Percentiles rank a stretch among this genome's conserved stretches.
These are phyloP conservation scores for Bassia scoparia DNA, from an alignment of 148 eudicot species.

Conservation along the genomic window DNA sequence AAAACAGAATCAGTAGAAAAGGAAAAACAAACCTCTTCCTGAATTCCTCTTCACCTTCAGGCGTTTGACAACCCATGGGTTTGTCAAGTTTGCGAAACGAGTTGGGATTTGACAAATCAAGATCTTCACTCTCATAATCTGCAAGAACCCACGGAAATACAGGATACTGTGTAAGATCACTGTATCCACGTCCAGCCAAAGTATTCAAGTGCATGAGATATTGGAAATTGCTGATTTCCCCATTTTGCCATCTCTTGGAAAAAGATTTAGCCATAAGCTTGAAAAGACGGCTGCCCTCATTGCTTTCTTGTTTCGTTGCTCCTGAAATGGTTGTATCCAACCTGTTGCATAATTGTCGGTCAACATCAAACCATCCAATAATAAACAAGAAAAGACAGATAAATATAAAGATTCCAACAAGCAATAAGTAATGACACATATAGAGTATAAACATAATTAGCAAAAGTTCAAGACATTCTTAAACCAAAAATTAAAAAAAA, in stretches of 20 bases:
- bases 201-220: conserved; percentile 99
- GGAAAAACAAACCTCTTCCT: conserved; percentile 62
- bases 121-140: conserved; percentile 88
- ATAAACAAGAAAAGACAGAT: background rate
- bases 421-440: too few relatives aligned
- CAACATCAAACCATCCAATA: conserved; percentile 3
- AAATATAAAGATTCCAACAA: background rate
- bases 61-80: conserved; percentile 98
- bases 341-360: conserved; percentile 47
- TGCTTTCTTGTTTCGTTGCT: conserved; percentile 79
- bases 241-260: conserved; percentile 99
- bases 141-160: conserved; percentile 99
- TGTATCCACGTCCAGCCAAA: conserved; percentile 98
- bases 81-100: conserved; percentile 88
- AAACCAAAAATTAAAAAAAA: too few relatives aligned
- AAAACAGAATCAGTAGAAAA: background rate
- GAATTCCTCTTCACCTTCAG: conserved; percentile 94
- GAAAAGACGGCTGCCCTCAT: conserved; percentile 92
- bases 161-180: conserved; percentile 99
- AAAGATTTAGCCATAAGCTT: conserved; percentile 93
- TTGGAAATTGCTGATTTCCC: conserved; percentile 98
- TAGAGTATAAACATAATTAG: too few relatives aligned
- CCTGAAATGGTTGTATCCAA: conserved; percentile 97
- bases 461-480: too few relatives aligned
- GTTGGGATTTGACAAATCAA: conserved; percentile 66